These are phyloP conservation scores for Ceratobasidium sp. DNA, from an alignment of 1,284 basidiomycete species.

Conservation along the genomic window DNA sequence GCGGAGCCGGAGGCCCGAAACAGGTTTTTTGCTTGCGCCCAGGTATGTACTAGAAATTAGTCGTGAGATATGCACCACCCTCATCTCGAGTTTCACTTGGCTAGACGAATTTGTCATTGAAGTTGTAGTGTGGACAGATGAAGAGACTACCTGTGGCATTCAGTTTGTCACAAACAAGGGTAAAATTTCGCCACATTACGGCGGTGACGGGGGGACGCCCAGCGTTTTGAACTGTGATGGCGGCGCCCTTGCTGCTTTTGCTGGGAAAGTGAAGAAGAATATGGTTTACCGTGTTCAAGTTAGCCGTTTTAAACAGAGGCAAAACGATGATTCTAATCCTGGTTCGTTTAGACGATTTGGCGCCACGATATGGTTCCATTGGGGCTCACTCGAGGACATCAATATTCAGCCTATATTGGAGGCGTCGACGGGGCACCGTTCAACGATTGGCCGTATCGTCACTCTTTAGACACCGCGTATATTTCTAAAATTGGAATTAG, in stretches of 20 bases:
- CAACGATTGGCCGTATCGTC: constrained; percentile 13
- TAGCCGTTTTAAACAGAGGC: not conserved
- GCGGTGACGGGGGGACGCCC: not conserved
- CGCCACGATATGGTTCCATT: constrained; percentile 2
- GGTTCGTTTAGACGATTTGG: constrained; percentile 7
- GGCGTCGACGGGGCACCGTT: constrained; percentile 19
- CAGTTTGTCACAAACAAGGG: constrained; percentile 28
- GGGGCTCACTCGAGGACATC: not conserved
- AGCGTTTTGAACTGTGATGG: constrained; percentile 2
- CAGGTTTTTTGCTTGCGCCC: constrained; percentile 7
- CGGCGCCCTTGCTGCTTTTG: constrained; percentile 12
- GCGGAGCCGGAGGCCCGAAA: constrained; percentile 6
- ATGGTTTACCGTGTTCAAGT: constrained; percentile 12
- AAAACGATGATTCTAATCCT: not conserved
- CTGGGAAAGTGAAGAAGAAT: constrained; percentile 8
- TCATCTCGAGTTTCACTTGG: not conserved
- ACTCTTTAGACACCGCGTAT: not conserved
- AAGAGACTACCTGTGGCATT: not conserved
- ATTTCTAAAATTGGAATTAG: constrained; percentile 4
- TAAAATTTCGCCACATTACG: constrained; percentile 7
- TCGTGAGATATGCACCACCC: not conserved
- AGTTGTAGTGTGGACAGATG: constrained; percentile 2
- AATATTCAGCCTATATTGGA: constrained; percentile 18
- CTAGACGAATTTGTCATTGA: constrained; percentile 30
- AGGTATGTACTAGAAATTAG: not conserved